A percentile compares a stretch with the other conserved stretches of the same genome.
phyloP scores from a whole-genome alignment of 2,329 filamentous ascomycete genomes.

The Cucurbitaria berberidis region DNA sequence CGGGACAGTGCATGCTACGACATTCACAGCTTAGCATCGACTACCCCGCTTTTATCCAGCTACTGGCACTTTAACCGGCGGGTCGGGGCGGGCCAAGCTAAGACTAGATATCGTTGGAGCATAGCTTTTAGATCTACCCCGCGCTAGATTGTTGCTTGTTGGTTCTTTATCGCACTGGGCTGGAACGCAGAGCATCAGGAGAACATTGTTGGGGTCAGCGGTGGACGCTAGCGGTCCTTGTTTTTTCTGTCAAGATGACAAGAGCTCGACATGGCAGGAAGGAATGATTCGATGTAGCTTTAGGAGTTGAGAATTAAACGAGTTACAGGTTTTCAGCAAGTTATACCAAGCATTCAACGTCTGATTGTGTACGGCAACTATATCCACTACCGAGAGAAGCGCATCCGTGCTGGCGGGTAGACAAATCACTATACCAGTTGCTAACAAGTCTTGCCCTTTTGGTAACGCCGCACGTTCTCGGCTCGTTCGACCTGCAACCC shows the following conservation, averaged over 20 bases:
- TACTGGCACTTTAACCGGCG: not conserved
- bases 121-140: not conserved
- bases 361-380: not conserved
- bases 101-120: not conserved
- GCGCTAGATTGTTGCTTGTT: not conserved
- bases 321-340: not conserved
- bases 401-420: not conserved
- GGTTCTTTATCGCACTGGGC: not conserved
- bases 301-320: not conserved
- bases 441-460: not conserved
- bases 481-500: not conserved
- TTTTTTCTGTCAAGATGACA: not conserved
- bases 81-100: not conserved
- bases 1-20: not conserved
- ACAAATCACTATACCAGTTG: not conserved
- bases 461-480: not conserved
- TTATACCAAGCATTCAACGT: not conserved
- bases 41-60: conserved; percentile 1
- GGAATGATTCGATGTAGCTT: not conserved
- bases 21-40: conserved; percentile 1
- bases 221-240: not conserved
- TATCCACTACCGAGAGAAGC: not conserved
- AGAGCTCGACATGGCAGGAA: not conserved
- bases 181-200: not conserved
- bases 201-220: not conserved